Base-by-base conservation (phyloP, 352 stramenopile species). In the Thalassiosira exigua region DNA sequence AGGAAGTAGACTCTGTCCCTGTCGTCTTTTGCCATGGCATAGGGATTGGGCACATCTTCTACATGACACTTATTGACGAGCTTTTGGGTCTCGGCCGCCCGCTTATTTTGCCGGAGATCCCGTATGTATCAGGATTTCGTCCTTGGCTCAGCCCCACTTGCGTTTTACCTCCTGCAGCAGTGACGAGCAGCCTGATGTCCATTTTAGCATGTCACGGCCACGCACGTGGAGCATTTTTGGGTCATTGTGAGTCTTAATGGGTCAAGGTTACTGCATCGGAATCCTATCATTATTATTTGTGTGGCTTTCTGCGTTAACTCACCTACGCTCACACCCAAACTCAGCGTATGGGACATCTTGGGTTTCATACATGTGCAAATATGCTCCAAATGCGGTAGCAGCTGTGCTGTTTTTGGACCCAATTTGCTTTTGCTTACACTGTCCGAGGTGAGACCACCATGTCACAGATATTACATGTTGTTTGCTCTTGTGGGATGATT, bases 1-100 rank as follows among this genome's bases (percentile, higher is more conserved):
- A 79, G 2, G 50, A 86, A 4, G 59, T 73, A 4, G 54, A 85
- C n/a, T 81, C 53, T 7, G 58, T 86, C 21, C 89, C 89, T 0
- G 81, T 92, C 51, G 79, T 92, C n/a, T 94, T 94, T 72, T 81
- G 90, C 53, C 89, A 94, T 78, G 89, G 89, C 9, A 94, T 94
- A 60, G 89, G 89, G 9, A 70, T 94, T 53, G 89, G 89, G 27
- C 36, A 92, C 2, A 87, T 92, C 36, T 66, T 76, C 19, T 94
- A 94, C 62, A 69, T 92, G 14, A 59, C 77, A 11, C 56, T 94
- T 12, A 86, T 94, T 54, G 83, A 91, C 64, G 69, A 81, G n/a
- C 54, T 94, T 0, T 42, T 92, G 30, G 72, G 85, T 41, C 71
- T 81, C 7, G 83, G 76, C 9, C 62, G 85, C 21, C 84, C 89